phyloP scores from a whole-genome alignment of 345 rosid genomes.

The Brassica juncea region DNA sequence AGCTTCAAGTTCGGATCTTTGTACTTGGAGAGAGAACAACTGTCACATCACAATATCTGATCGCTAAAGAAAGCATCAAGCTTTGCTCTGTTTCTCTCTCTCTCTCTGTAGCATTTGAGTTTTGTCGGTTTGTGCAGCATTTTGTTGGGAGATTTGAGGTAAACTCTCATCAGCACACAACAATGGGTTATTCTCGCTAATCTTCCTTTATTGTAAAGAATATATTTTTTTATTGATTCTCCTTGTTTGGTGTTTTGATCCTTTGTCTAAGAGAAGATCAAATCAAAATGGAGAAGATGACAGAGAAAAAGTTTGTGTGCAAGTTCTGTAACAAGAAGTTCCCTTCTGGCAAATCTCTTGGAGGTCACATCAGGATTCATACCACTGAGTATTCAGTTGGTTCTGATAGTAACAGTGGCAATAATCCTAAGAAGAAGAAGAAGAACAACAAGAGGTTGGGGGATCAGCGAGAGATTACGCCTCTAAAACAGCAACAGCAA shows the following conservation, averaged over 20 bases:
- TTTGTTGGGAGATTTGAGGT: slow-evolving; percentile 45
- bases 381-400: slow-evolving; percentile 41
- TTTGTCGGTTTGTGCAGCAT: slow-evolving; percentile 1
- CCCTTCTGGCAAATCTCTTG: slow-evolving; percentile 77
- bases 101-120: slow-evolving; percentile 26
- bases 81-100: slow-evolving; percentile 40
- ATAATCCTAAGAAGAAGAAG: not conserved
- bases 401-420: slow-evolving; percentile 39
- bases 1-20: slow-evolving; percentile 59
- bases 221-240: too few relatives aligned
- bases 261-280: slow-evolving; percentile 14
- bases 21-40: slow-evolving; percentile 46
- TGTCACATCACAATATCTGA: slow-evolving; percentile 50
- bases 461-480: slow-evolving; percentile 40
- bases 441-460: slow-evolving; percentile 38
- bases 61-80: slow-evolving; percentile 30
- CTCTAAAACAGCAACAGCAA: slow-evolving; percentile 7
- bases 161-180: not conserved
- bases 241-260: slow-evolving; percentile 24
- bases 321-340: slow-evolving; percentile 65
- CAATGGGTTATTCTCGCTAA: slow-evolving; percentile 23
- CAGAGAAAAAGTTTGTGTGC: slow-evolving; percentile 58
- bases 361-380: slow-evolving; percentile 90
- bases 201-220: not conserved
- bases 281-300: slow-evolving; percentile 47